phyloP scores from a whole-genome alignment of 371 early-diverging fungal species.

The Mucor plumbeus region DNA sequence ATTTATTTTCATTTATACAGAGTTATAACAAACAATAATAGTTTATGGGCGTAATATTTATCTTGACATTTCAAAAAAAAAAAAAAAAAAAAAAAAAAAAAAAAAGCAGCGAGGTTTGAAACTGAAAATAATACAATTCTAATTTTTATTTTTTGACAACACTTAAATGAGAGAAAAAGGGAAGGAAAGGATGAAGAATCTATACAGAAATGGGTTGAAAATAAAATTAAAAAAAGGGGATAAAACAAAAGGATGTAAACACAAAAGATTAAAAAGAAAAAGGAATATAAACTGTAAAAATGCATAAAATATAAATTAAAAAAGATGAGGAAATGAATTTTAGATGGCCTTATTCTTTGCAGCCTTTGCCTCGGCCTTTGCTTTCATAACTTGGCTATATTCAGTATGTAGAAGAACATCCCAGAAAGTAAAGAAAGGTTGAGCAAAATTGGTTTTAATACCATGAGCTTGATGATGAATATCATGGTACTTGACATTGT shows the following conservation, averaged over 20 bases:
- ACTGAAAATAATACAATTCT: neutral
- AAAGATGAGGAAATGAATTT: neutral
- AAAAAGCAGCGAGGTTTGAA: neutral
- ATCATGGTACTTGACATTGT: conserved; percentile 72
- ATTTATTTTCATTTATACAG: too few species aligned
- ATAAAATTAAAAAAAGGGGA: too few species aligned
- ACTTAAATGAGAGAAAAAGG: neutral
- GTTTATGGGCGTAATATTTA: too few species aligned
- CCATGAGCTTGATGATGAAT: conserved; percentile 66
- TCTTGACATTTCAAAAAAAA: neutral
- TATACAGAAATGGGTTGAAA: conserved; percentile 8
- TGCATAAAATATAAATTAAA: neutral
- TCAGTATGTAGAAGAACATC: conserved; percentile 63
- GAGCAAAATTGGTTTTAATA: conserved; percentile 62
- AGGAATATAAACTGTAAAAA: neutral
- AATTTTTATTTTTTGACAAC: neutral
- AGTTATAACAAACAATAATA: too few species aligned
- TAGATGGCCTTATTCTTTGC: conserved; percentile 12
- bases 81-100: too few species aligned
- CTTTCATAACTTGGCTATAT: conserved; percentile 36
- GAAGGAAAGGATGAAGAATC: neutral
- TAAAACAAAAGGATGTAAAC: neutral
- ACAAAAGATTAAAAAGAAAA: neutral
- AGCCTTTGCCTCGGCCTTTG: conserved; percentile 24
- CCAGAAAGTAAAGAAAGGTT: conserved; percentile 80